Evolutionary conservation across 306 rosid genomes (phyloP).

Genomic region (Cucumis cinereus): DNA sequence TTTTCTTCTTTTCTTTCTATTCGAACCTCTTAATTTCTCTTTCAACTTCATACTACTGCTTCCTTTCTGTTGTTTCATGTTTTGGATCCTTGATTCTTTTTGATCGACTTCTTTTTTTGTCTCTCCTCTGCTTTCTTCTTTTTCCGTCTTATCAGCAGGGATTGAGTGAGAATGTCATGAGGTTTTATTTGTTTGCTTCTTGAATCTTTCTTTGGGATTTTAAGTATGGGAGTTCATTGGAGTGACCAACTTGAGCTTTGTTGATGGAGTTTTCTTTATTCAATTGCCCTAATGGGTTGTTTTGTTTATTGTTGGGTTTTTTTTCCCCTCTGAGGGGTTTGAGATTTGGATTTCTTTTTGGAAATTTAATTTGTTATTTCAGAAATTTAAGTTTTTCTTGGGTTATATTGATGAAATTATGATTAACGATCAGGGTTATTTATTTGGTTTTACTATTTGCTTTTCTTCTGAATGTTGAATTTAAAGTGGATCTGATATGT

Average conservation of each 20-base stretch:
- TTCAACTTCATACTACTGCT: not conserved
- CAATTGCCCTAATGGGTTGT: slow-evolving; percentile 8
- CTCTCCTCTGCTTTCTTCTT: slow-evolving; percentile 5
- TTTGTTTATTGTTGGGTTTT: not conserved
- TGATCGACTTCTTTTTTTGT: slow-evolving; percentile 32
- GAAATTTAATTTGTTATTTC: slow-evolving; percentile 16
- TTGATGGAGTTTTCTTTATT: slow-evolving; percentile 9
- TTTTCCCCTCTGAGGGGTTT: not conserved
- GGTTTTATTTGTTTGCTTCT: slow-evolving; percentile 11
- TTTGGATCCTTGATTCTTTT: slow-evolving; percentile 42
- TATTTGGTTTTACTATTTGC: not conserved
- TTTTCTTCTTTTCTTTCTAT: too few species aligned
- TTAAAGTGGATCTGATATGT: slow-evolving; percentile 51
- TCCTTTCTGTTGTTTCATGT: not conserved
- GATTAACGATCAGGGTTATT: not conserved
- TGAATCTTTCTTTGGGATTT: slow-evolving; percentile 5
- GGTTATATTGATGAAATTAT: not conserved
- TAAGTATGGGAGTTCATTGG: slow-evolving; percentile 15
- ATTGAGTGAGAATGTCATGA: slow-evolving; percentile 4
- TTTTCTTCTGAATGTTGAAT: slow-evolving; percentile 28
- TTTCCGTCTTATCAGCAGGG: not conserved
- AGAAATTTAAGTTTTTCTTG: not conserved
- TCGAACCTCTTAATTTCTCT: not conserved
- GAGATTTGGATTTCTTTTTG: slow-evolving; percentile 11
- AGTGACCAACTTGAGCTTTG: not conserved